Evolutionary conservation across 257 asterid genomes (phyloP).

Genomic region (Nicotiana paniculata): DNA sequence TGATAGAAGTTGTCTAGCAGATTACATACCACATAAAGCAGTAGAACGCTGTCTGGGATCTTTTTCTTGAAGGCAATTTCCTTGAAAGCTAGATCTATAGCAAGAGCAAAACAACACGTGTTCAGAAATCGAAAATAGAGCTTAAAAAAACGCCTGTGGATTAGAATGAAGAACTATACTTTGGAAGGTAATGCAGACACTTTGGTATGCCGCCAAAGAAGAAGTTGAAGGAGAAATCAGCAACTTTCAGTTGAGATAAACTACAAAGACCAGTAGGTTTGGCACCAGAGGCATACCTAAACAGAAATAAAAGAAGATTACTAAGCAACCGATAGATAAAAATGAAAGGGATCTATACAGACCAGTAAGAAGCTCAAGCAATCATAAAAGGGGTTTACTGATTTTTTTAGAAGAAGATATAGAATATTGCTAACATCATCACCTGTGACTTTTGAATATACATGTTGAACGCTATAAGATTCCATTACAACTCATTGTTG

Average conservation of each 20-base stretch:
- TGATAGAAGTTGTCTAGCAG: constrained; percentile 1
- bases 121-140: background rate
- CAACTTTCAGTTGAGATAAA: constrained; percentile 57
- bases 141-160: background rate
- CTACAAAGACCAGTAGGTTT: constrained; percentile 59
- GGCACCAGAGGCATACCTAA: constrained; percentile 51
- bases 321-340: constrained; percentile 5
- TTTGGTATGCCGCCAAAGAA: constrained; percentile 68
- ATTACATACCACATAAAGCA: constrained; percentile 58
- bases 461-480: background rate
- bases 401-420: background rate
- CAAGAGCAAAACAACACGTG: constrained; percentile 1
- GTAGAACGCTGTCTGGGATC: constrained; percentile 57
- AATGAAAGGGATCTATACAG: constrained; percentile 2
- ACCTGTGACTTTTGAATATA: background rate
- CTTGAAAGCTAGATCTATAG: constrained; percentile 63
- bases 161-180: constrained; percentile 32
- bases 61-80: constrained; percentile 67
- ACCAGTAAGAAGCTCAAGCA: constrained; percentile 1
- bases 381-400: background rate
- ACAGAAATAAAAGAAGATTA: constrained; percentile 3
- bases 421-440: background rate
- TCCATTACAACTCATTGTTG: background rate
- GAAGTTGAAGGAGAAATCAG: constrained; percentile 77
- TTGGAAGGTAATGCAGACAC: constrained; percentile 65